Conservation (phyloP, 2,329 filamentous ascomycete genomes). For the Aureobasidium pullulans region DNA sequence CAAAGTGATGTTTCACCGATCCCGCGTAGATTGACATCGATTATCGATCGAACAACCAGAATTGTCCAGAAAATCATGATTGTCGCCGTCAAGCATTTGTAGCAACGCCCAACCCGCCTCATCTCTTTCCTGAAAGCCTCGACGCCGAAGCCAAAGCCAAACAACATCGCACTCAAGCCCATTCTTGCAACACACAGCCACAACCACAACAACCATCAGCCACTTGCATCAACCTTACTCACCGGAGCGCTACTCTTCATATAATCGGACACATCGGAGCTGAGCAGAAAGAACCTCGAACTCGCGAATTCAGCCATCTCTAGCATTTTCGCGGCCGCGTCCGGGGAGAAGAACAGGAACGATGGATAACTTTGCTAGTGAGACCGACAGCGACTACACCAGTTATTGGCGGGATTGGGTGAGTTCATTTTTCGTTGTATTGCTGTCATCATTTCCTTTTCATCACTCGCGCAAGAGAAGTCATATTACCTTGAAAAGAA, state of each 20-base stretch:
- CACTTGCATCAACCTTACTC: background rate
- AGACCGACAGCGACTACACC: constrained; percentile 97
- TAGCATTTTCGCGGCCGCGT: background rate
- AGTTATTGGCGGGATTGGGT: constrained; percentile 99
- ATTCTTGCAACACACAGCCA: background rate
- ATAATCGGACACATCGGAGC: background rate
- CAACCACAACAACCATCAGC: background rate
- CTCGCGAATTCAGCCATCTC: background rate
- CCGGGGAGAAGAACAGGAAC: background rate
- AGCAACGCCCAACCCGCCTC: constrained; percentile 7
- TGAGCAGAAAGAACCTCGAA: background rate
- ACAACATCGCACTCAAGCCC: constrained; percentile 2
- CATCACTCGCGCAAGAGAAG: background rate
- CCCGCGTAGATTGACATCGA: too few species aligned
- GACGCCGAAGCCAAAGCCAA: background rate
- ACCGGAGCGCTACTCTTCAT: background rate
- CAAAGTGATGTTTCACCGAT: too few species aligned
- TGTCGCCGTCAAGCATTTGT: background rate
- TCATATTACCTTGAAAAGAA: background rate
- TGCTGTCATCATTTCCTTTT: background rate
- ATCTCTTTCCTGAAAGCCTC: constrained; percentile 8
- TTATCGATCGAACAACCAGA: too few species aligned
- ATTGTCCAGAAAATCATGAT: too few species aligned
- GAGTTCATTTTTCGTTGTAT: constrained; percentile 36
- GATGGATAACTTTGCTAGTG: constrained; percentile 97